phyloP scores from a whole-genome alignment of 331 rosid species.

The Quercus phellos region DNA sequence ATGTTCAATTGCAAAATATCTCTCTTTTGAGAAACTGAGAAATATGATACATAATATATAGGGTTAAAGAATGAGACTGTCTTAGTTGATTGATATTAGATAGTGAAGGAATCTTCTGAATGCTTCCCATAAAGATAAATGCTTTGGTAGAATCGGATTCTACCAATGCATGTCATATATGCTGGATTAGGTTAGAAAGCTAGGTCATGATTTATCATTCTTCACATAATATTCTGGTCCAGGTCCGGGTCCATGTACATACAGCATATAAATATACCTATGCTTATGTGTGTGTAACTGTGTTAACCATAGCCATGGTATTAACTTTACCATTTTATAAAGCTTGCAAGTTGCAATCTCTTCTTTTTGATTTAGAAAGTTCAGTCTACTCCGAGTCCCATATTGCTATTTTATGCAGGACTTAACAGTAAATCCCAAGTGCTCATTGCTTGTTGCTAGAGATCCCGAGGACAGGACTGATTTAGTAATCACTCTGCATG shows the following conservation, averaged over 20 bases:
- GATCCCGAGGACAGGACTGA: slow-evolving; percentile 92
- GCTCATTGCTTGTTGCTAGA: slow-evolving; percentile 84
- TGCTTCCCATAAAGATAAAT: not conserved
- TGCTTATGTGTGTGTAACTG: no score
- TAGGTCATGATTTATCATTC: not conserved
- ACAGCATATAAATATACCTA: no score
- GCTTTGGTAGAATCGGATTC: not conserved
- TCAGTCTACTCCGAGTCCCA: not conserved
- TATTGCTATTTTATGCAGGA: slow-evolving; percentile 48
- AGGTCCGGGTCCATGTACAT: no score
- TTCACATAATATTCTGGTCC: no score
- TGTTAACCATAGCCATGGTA: not conserved
- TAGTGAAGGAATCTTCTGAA: not conserved
- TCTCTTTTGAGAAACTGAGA: not conserved
- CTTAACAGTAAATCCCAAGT: slow-evolving; percentile 62
- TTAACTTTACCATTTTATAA: not conserved
- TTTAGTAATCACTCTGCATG: slow-evolving; percentile 77
- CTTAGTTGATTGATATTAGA: not conserved
- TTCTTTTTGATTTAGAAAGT: slow-evolving; percentile 16
- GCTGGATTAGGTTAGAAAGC: not conserved
- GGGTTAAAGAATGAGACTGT: not conserved
- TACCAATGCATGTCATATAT: not conserved
- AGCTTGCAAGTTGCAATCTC: not conserved
- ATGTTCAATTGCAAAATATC: slow-evolving; percentile 12
- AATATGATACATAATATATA: not conserved